phyloP scores from a whole-genome alignment of 306 rosid genomes.

The Citrullus mucosospermus region DNA sequence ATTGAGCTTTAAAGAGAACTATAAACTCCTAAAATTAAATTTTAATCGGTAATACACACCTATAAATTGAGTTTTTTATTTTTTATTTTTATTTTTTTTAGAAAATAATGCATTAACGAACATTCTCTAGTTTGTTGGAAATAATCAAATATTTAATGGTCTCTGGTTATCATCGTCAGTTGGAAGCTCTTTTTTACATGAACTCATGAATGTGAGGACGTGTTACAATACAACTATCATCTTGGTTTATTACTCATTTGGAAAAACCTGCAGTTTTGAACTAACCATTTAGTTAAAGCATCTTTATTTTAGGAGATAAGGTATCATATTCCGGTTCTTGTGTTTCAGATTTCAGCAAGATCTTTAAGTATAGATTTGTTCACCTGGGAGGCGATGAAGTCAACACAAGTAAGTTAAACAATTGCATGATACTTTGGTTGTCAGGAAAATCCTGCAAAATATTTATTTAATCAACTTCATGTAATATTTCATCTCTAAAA shows the following conservation, averaged over 20 bases:
- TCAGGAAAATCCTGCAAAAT: background rate
- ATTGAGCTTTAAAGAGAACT: background rate
- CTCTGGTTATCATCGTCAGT: background rate
- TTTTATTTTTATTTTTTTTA: background rate
- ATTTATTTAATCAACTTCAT: background rate
- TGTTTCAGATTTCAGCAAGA: slow-evolving; percentile 32
- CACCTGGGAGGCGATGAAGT: slow-evolving; percentile 46
- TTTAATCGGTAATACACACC: background rate
- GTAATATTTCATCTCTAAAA: background rate
- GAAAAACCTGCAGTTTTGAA: background rate
- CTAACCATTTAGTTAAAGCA: background rate
- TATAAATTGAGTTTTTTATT: too few species aligned
- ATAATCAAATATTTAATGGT: background rate
- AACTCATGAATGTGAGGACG: background rate
- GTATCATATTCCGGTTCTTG: background rate
- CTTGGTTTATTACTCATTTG: background rate
- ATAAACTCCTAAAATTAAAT: background rate
- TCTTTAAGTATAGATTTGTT: slow-evolving; percentile 29
- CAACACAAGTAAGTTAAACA: slow-evolving; percentile 24
- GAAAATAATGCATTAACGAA: background rate
- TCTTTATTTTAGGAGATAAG: background rate
- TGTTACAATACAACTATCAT: background rate
- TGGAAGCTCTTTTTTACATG: background rate
- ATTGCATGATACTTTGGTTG: background rate
- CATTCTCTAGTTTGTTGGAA: background rate